Conservation (phyloP, 176 grass and related monocot genomes). For the bread wheat (Triticum aestivum) region DNA sequence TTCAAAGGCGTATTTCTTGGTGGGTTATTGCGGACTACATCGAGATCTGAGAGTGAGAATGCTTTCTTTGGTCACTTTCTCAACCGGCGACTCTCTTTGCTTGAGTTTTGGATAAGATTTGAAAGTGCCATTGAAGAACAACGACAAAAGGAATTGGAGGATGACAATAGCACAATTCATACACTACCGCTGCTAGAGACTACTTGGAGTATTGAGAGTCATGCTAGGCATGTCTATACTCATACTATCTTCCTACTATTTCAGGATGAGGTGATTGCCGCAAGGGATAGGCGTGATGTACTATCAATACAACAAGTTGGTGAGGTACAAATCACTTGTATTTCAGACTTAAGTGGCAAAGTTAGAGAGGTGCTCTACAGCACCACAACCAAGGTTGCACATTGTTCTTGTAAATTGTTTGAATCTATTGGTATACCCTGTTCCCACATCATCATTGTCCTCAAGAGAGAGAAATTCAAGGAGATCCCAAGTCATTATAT, state of each 20-base stretch:
- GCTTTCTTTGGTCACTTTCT: constrained; percentile 5
- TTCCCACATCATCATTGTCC: constrained; percentile 8
- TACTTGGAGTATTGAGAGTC: background rate
- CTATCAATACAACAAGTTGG: background rate
- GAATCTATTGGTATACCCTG: background rate
- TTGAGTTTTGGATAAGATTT: constrained; percentile 8
- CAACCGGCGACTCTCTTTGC: background rate
- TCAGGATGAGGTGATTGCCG: background rate
- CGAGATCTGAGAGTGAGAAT: background rate
- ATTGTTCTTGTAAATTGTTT: background rate
- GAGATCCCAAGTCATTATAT: background rate
- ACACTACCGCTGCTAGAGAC: background rate
- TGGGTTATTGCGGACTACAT: background rate
- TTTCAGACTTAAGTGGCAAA: background rate
- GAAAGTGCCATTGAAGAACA: background rate
- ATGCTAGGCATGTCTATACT: background rate
- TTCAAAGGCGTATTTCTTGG: background rate
- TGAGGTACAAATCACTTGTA: background rate
- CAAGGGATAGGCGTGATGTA: background rate
- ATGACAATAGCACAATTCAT: background rate
- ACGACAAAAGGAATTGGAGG: background rate
- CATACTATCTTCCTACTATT: background rate
- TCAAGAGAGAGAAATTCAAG: background rate
- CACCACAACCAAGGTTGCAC: background rate
- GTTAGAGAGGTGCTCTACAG: background rate